These are phyloP conservation scores for Sisymbrium altissimum DNA, from an alignment of 345 rosid genomes.

Conservation along the genomic window DNA sequence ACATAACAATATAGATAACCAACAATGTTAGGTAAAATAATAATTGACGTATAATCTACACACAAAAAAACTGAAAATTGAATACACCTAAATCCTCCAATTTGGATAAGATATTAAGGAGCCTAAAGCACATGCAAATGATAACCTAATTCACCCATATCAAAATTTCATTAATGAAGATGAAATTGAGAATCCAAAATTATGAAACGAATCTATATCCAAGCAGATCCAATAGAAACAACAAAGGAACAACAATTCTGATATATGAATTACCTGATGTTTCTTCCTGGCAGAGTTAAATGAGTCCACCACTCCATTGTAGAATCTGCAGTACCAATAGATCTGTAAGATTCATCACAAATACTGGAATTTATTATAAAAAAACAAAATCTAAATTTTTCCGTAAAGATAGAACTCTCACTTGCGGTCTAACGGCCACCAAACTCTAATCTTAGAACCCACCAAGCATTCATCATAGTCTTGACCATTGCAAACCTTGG, in stretches of 20 bases:
- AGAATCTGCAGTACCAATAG: slow-evolving; percentile 20
- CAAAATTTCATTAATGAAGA: not conserved
- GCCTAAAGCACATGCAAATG: not conserved
- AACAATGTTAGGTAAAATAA: not conserved
- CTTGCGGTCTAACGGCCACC: slow-evolving; percentile 28
- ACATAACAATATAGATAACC: not conserved
- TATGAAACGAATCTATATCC: not conserved
- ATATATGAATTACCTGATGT: slow-evolving; percentile 20
- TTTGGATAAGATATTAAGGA: not conserved
- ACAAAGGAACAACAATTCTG: not conserved
- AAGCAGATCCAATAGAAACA: not conserved
- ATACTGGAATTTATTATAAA: not conserved
- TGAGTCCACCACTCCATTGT: slow-evolving; percentile 20
- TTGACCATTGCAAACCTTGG: not conserved
- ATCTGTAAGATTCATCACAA: slow-evolving; percentile 17
- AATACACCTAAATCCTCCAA: not conserved
- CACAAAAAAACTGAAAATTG: not conserved
- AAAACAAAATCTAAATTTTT: not conserved
- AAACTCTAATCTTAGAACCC: slow-evolving; percentile 22
- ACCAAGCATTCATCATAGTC: not conserved
- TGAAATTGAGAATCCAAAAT: not conserved
- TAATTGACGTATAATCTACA: not conserved
- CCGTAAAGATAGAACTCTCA: not conserved
- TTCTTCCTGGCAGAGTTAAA: not conserved
- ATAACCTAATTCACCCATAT: not conserved